Evolutionary conservation across 2,329 filamentous ascomycete genomes (phyloP).

Genomic region (Sclerotinia subarctica): DNA sequence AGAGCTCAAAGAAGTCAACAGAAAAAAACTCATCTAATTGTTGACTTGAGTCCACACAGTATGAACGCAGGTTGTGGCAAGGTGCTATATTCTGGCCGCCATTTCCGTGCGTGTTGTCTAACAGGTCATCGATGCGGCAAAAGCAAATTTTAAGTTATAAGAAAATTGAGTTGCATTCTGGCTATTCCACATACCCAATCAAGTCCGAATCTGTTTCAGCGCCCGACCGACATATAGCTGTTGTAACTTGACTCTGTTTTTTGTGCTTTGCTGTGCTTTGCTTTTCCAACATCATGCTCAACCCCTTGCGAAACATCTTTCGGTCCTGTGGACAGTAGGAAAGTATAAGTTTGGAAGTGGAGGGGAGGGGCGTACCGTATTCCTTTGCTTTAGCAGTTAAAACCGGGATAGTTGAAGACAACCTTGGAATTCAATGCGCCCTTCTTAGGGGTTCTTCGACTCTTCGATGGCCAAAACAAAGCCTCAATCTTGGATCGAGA

Average conservation of each 20-base stretch:
- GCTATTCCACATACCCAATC: background rate
- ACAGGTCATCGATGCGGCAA: background rate
- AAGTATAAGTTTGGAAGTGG: background rate
- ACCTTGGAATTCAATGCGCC: slow-evolving; percentile 20
- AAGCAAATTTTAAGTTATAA: background rate
- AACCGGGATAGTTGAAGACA: background rate
- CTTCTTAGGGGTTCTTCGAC: slow-evolving; percentile 12
- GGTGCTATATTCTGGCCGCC: slow-evolving; percentile 6
- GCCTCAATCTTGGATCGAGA: slow-evolving; percentile 5
- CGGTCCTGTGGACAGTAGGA: background rate
- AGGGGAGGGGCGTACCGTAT: background rate
- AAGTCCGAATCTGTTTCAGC: slow-evolving; percentile 6
- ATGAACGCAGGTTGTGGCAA: background rate
- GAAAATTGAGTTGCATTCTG: background rate
- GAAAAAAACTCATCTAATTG: background rate
- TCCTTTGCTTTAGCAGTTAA: background rate
- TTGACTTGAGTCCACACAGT: slow-evolving; percentile 1
- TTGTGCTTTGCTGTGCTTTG: background rate
- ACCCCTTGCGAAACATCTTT: slow-evolving; percentile 9
- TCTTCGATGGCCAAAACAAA: slow-evolving; percentile 17
- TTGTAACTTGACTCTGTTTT: background rate
- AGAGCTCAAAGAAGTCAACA: background rate
- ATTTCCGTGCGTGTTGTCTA: slow-evolving; percentile 7
- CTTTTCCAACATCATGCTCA: slow-evolving; percentile 11
- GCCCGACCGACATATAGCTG: background rate